Evolutionary conservation across 2,329 filamentous ascomycete genomes (phyloP), one percentile per base, ranked within the genome.

Genomic region (Drechslera avenae): DNA sequence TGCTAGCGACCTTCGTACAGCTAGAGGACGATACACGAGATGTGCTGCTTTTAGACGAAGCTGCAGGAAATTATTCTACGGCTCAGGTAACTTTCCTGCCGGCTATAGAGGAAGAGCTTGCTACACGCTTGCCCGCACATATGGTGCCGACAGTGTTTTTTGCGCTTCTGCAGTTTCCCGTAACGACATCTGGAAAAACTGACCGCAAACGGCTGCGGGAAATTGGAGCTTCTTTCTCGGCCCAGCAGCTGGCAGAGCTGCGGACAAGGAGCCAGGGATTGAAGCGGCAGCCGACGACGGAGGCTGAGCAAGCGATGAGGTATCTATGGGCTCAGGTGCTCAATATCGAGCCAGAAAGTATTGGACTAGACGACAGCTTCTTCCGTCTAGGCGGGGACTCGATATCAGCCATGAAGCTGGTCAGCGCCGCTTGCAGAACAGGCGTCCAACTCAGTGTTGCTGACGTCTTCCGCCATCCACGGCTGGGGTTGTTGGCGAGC

Each of bases 121-220:
- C 9, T 8, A 10, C 6, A 8, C 23, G 23, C 6, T 8, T 28
- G 9, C 23, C 33, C 71, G 31, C 28, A 8, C 73, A 75, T 52
- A 76, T 76, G 73, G 64, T 76, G 1, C 75, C 79, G 0, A 69
- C 69, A 0, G 72, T 73, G 9, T 80, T 76, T 44, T 74, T 81
- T 8, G 71, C 75, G 0, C 56, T 81, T 26, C 73, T 67, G 17
- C 50, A 70, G 6, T 63, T 82, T 16, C 80, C 79, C 0, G 60
- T 74, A 1, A 60, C 78, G 5, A 64, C 74, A 1, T 80, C 79
- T 5, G 73, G 76, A 0, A 82, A 82, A 39, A 49, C 54, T 3
- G 59, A 70, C 39, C 56, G 65, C 2, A 64, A 57, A 49, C 32
- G 39, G 12, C 39, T 69, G 4, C 53, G 49, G 2, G 48, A 58